A percentile compares a stretch with the other conserved stretches of the same genome.
Conservation (phyloP, 208 protist genomes). For the Angomonas deanei region DNA sequence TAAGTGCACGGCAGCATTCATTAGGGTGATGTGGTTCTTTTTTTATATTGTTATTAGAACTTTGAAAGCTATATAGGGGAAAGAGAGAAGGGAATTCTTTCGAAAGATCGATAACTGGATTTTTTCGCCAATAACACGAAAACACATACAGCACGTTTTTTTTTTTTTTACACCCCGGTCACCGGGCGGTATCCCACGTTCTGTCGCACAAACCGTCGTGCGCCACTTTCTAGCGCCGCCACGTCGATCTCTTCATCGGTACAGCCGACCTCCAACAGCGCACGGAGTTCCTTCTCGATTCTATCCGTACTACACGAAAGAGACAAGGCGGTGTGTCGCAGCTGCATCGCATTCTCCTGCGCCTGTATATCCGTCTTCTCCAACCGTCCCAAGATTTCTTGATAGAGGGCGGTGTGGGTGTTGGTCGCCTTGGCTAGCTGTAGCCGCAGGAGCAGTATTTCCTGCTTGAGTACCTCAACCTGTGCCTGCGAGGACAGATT, state of each 20-base stretch:
- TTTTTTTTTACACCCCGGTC: slow-evolving; percentile 25
- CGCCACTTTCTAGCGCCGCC: slow-evolving; percentile 65
- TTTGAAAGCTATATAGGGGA: background rate
- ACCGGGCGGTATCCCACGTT: slow-evolving; percentile 77
- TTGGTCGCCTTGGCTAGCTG: slow-evolving; percentile 29
- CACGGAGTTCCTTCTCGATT: slow-evolving; percentile 71
- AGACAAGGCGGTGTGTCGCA: slow-evolving; percentile 76
- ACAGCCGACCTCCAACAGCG: slow-evolving; percentile 39
- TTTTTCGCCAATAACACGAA: too few relatives aligned
- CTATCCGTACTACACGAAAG: slow-evolving; percentile 55
- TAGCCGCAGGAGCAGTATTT: slow-evolving; percentile 52
- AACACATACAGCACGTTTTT: slow-evolving; percentile 1
- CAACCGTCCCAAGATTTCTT: slow-evolving; percentile 33
- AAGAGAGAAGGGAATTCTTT: slow-evolving; percentile 5
- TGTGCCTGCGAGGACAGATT: slow-evolving; percentile 8
- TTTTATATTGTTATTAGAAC: background rate
- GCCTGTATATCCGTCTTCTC: slow-evolving; percentile 39
- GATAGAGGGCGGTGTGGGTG: slow-evolving; percentile 11
- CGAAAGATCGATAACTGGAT: background rate
- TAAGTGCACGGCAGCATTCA: slow-evolving; percentile 12
- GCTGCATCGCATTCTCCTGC: slow-evolving; percentile 35
- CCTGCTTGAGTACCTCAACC: slow-evolving; percentile 20
- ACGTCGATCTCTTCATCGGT: slow-evolving; percentile 35
- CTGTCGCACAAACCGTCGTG: slow-evolving; percentile 61
- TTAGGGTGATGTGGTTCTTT: background rate